Evolutionary conservation across 129 eudicot species (phyloP), one percentile per base, ranked within the genome.

Genomic region (Centella asiatica): DNA sequence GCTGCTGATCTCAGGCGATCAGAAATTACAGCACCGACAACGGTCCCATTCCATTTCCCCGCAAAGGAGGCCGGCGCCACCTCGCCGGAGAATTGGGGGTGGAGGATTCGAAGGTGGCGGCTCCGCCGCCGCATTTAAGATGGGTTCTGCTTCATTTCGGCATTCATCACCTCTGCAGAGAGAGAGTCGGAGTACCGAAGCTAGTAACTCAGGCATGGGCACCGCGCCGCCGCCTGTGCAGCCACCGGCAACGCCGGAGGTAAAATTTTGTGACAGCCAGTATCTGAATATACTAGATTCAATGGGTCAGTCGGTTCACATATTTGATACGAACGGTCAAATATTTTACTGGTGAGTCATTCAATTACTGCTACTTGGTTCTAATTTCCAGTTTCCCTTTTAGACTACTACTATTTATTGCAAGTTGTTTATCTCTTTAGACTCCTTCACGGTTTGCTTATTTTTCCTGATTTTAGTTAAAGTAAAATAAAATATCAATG

Each of bases 301-400:
- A 26, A 87, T 93, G 88, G 99, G 99, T 46, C 99, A 93, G 66
- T 60, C 96, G 10, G 92, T 93, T 70, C 99, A 93, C 72, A 93
- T 93, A 72, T 70, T 60, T 53, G 92, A 93, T 76, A 75, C 71
- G 32, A 60, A 80, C 53, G 60, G 74, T 39, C 82, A 50, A 27
- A 65, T 93, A 39, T 78, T 87, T 64, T 93, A 93, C 82, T 93
- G 99, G 99, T 87, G 55, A 86, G 92, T 74, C n/a, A n/a, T n/a
- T n/a, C n/a, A n/a, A n/a, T n/a, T n/a, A n/a, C n/a, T n/a, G n/a
- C n/a, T n/a, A n/a, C n/a, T n/a, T n/a, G n/a, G n/a, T n/a, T n/a
- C n/a, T n/a, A n/a, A n/a, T n/a, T 15, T 11, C 15, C n/a, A 42
- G n/a, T 12, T 42, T n/a, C n/a, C 2, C 12, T 42, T 34, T 42